Percentiles rank a stretch among this genome's conserved stretches.
phyloP scores from a whole-genome alignment of 2,329 filamentous ascomycete species.

The Colletotrichum higginsianum region DNA sequence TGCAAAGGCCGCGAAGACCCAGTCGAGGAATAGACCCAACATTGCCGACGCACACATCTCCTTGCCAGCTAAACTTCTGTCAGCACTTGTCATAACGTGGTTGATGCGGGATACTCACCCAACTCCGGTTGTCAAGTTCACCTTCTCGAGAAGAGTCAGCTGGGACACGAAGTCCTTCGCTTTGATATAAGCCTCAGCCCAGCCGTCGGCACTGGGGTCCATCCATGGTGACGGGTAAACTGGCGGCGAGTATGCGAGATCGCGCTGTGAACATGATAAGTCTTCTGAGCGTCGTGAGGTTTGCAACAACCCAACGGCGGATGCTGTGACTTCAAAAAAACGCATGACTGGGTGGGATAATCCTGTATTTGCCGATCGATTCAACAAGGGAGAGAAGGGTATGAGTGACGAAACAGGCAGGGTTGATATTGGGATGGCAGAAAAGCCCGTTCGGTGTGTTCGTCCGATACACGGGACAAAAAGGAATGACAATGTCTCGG shows the following conservation, averaged over 20 bases:
- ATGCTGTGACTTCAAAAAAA: slow-evolving; percentile 1
- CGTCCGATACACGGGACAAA: neutral
- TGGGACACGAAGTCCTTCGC: slow-evolving; percentile 86
- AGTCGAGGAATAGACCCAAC: slow-evolving; percentile 78
- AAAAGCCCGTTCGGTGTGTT: neutral
- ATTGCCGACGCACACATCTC: slow-evolving; percentile 84
- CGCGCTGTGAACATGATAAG: slow-evolving; percentile 29
- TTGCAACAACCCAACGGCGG: neutral
- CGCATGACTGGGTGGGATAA: neutral
- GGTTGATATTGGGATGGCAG: neutral
- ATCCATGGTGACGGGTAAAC: slow-evolving; percentile 92
- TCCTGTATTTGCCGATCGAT: neutral
- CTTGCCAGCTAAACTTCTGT: slow-evolving; percentile 69
- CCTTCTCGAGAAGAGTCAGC: slow-evolving; percentile 88
- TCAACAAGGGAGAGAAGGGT: neutral
- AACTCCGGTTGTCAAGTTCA: slow-evolving; percentile 93
- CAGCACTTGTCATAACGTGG: slow-evolving; percentile 38
- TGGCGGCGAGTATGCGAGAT: slow-evolving; percentile 65
- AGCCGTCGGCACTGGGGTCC: slow-evolving; percentile 78
- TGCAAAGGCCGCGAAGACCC: slow-evolving; percentile 81
- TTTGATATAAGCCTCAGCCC: slow-evolving; percentile 82
- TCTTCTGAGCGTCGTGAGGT: neutral
- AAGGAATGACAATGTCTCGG: neutral
- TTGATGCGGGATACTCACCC: slow-evolving; percentile 69
- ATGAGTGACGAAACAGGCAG: neutral